Percentiles rank a stretch among this genome's conserved stretches.
Evolutionary conservation across 2,329 filamentous ascomycete genomes (phyloP).

Genomic region (Fusarium incarnatum): DNA sequence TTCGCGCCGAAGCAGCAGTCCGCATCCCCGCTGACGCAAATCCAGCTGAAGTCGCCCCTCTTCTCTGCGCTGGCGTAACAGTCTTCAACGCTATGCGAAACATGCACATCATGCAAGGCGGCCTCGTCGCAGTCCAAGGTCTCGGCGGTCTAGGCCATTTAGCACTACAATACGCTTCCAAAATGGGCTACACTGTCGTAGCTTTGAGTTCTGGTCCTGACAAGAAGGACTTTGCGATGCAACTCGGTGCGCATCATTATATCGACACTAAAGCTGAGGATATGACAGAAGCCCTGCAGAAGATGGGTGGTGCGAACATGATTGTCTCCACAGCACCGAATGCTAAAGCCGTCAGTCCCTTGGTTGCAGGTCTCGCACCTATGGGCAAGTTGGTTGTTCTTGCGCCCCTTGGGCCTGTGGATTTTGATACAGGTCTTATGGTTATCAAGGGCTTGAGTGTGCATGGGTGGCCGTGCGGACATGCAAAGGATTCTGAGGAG

Average conservation of each 20-base stretch:
- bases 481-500: constrained; percentile 71
- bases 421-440: constrained; percentile 57
- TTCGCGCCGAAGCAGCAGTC: constrained; percentile 70
- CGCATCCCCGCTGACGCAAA: constrained; percentile 63
- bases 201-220: constrained; percentile 73
- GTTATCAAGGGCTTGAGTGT: constrained; percentile 67
- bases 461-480: constrained; percentile 71
- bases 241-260: constrained; percentile 58
- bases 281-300: constrained; percentile 59
- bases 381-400: constrained; percentile 60
- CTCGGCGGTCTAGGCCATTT: constrained; percentile 81
- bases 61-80: constrained; percentile 75
- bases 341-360: constrained; percentile 62
- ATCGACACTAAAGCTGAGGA: constrained; percentile 65
- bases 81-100: constrained; percentile 71
- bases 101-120: constrained; percentile 62
- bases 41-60: constrained; percentile 64
- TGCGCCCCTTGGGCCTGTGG: constrained; percentile 56
- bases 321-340: constrained; percentile 73
- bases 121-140: constrained; percentile 70
- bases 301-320: constrained; percentile 70
- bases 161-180: constrained; percentile 78
- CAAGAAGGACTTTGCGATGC: constrained; percentile 74
- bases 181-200: constrained; percentile 80
- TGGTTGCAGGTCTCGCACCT: constrained; percentile 64